Evolutionary conservation across 2,329 filamentous ascomycete genomes (phyloP).

Genomic region (Cryphonectria radicalis): DNA sequence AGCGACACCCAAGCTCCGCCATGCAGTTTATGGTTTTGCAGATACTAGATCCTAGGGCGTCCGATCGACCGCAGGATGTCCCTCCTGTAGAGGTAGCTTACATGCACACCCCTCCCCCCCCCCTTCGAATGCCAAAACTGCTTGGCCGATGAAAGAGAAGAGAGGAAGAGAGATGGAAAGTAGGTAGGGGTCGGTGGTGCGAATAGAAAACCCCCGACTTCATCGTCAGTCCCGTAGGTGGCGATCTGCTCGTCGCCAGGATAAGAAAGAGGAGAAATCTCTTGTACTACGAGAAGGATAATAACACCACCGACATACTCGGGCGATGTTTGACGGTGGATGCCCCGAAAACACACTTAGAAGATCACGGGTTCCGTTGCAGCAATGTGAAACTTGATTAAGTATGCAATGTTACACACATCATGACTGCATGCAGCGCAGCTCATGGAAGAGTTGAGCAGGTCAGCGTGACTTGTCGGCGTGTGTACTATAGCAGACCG

Average conservation of each 20-base stretch:
- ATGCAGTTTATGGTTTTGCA: neutral
- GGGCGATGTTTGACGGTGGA: neutral
- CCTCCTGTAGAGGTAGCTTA: neutral
- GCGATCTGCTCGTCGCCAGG: neutral
- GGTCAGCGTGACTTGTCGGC: neutral
- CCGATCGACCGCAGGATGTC: neutral
- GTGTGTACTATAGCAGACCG: too few relatives aligned
- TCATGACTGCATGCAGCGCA: neutral
- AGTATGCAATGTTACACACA: constrained; percentile 4
- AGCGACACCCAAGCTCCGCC: neutral
- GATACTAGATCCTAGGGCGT: neutral
- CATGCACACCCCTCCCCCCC: neutral
- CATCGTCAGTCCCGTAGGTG: neutral
- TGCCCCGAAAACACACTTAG: neutral
- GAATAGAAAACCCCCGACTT: neutral
- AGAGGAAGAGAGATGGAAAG: neutral
- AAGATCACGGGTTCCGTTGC: neutral
- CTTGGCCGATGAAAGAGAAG: neutral
- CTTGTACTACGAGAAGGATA: neutral
- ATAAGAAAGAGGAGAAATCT: neutral
- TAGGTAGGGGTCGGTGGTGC: neutral
- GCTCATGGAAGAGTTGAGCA: neutral
- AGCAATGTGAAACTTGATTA: neutral
- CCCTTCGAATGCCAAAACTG: neutral
- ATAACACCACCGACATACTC: neutral